Conservation (phyloP, 2,329 filamentous ascomycete species). For the Fusarium sp. region DNA sequence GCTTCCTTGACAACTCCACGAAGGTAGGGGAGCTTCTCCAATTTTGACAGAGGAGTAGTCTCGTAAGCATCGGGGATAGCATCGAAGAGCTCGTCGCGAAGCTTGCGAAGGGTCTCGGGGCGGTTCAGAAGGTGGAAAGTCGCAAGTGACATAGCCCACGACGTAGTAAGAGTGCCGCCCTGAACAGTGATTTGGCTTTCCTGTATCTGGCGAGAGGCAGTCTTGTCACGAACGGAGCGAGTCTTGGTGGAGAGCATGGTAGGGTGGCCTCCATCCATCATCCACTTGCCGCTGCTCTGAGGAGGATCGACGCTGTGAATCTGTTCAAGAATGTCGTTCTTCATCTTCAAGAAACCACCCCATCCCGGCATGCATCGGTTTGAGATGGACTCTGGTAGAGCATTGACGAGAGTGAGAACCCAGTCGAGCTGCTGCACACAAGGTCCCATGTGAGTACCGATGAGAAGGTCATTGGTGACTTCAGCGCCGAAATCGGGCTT, state of each 20-base stretch:
- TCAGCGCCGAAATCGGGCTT: constrained; percentile 51
- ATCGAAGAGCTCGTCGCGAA: constrained; percentile 53
- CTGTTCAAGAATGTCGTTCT: constrained; percentile 52
- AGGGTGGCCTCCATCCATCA: constrained; percentile 49
- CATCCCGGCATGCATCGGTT: constrained; percentile 53
- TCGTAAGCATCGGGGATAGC: constrained; percentile 49
- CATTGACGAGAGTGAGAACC: constrained; percentile 51
- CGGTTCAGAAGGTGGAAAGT: constrained; percentile 52
- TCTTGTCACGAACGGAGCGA: constrained; percentile 52
- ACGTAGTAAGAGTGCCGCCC: constrained; percentile 57
- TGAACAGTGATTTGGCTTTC: constrained; percentile 55
- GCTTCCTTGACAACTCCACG: constrained; percentile 64
- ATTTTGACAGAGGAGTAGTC: constrained; percentile 43
- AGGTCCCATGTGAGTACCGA: constrained; percentile 54
- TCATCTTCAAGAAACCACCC: constrained; percentile 54
- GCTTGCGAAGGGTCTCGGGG: constrained; percentile 46
- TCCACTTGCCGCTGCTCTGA: constrained; percentile 50
- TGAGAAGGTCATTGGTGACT: constrained; percentile 52
- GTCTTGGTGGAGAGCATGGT: constrained; percentile 52
- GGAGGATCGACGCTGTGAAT: constrained; percentile 52
- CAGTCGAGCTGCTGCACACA: constrained; percentile 53
- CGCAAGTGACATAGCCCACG: constrained; percentile 51
- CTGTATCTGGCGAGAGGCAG: constrained; percentile 50
- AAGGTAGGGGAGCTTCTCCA: constrained; percentile 58
- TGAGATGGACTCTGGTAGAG: constrained; percentile 52